Base-by-base conservation (phyloP, 2,329 filamentous ascomycete species). In the Epichloe hybrida region DNA sequence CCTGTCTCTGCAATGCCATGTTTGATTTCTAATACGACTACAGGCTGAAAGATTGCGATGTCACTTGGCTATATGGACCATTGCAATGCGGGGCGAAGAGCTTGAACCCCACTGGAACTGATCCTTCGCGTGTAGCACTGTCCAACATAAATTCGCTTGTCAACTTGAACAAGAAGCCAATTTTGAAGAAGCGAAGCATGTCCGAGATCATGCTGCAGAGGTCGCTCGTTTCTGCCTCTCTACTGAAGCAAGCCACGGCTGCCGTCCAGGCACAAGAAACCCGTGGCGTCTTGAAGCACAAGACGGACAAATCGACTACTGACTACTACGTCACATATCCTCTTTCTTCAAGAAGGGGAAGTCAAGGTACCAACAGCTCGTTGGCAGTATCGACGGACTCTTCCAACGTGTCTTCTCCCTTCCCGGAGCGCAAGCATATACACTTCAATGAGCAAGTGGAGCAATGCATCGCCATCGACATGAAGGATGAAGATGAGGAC, bases 31-130 rank as follows among this genome's bases (percentile, higher is more conserved):
- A 60, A 72, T 61, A 42, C 36, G 13, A n/a, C 39, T 37, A 45
- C 60, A 95, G 89, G 90, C 75, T 96, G 53, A 98, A 97, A 66
- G 93, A 97, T 61, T 93, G 86, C 65, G 91, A 98, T 66, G 89
- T 96, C 35, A 96, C 91, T 44, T 98, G 91, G 93, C 74, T 98
- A 1, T 98, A 97, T 62, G 93, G 93, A 0, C 93, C 93, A 12
- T 69, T 96, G 46, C 91, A 95, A 64, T 84, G 84, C 1, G 83
- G 84, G 21, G 72, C 74, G 4, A 77, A 74, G 50, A 78, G 74
- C 27, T 64, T 79, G 12, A 73, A 79, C 52, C 54, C 72, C 59
- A 61, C 71, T 5, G 66, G 69, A 49, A 69, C 67, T 3, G 69
- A 70, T 35, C 61, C 63, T 23, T 63, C 55, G 56, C 75, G 72